Base-by-base conservation (phyloP, 257 asterid species). In the Henckelia pumila region DNA sequence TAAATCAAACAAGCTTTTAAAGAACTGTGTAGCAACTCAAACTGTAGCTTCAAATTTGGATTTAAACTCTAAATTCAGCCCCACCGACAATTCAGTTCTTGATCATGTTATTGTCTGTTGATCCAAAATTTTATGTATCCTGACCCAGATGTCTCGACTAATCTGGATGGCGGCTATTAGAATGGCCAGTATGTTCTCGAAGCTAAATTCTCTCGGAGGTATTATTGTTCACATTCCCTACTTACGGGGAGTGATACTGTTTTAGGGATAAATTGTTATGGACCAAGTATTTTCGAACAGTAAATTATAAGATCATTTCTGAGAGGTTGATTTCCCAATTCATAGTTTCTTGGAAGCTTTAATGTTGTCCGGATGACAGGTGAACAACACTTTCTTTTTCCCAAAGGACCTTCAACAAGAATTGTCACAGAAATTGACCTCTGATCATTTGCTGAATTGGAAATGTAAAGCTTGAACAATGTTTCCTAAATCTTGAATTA, bases 201-300 rank as follows among this genome's bases (percentile, higher is more conserved):
- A 21, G 30, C 50, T 62, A 56, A 28, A 17, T 25, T 49, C 21
- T 64, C 6, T 71, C 6, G 33, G 63, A 67, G 66, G 72, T 76
- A 67, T 66, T 66, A 26, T 52, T 24, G 3, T 10, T 40, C 6
- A 17, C 50, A 29, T 61, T 74, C 49, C 75, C 61, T 35, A 19
- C 69, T 62, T 33, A 44, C 26, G 58, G 69, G 56, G 52, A 9
- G 66, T 44, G 76, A 16, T 65, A 20, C 4, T 66, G n/a, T n/a
- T n/a, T n/a, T n/a, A n/a, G n/a, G n/a, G n/a, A n/a, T n/a, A n/a
- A n/a, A n/a, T 2, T 55, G 33, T 65, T 61, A 68, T 59, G 59
- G 47, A 50, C 33, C 20, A 37, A 25, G 33, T 69, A 49, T 47
- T 33, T 3, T 17, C 20, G 3, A 37, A 67, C 20, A 66, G 56